Evolutionary conservation across 176 grass and related monocot genomes (phyloP), one percentile per base, ranked within the genome.

Genomic region (Saccharum spontaneum): DNA sequence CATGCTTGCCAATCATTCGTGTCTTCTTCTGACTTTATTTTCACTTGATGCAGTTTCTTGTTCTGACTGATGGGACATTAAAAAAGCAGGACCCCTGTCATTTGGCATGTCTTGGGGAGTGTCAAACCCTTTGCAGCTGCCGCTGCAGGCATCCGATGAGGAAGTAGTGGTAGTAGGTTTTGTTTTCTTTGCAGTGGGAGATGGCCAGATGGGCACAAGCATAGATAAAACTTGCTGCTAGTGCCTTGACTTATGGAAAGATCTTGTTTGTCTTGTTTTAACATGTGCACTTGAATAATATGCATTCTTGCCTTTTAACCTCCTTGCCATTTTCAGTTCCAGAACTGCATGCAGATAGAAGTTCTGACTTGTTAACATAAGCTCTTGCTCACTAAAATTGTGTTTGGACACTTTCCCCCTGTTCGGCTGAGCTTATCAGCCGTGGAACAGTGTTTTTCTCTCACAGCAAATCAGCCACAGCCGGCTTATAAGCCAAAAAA

Each of bases 1-100:
- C 79, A 86, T 59, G 88, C 76, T 86, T 78, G 46, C 73, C 66
- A 90, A 83, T 86, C 79, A 83, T 90, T 82, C 84, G 64, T 90
- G 66, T 79, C 88, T 66, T 82, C 79, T 39, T 78, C 67, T 78
- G 54, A 60, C 61, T 60, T 74, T 74, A 13, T 74, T 65, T 74
- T 17, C 26, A 73, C 14, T 73, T 48, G 43, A 73, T 48, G 23
- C 70, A 48, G 52, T 82, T 54, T 73, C 88, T 71, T 82, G 72
- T 12, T 82, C 54, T 78, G 52, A 67, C 46, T n/a, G 39, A 71
- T 64, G 65, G 31, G 78, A 45, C 88, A 81, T 82, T 82, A 66
- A 40, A 37, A 71, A 64, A 79, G 39, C 61, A 73, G 13, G 63
- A 50, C 0, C 50, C 54, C 57, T 62, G 78, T 86, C 78, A 86